A percentile compares a stretch with the other conserved stretches of the same genome.
phyloP scores from a whole-genome alignment of 169 alveolate species.

The Plasmodium gaboni region DNA sequence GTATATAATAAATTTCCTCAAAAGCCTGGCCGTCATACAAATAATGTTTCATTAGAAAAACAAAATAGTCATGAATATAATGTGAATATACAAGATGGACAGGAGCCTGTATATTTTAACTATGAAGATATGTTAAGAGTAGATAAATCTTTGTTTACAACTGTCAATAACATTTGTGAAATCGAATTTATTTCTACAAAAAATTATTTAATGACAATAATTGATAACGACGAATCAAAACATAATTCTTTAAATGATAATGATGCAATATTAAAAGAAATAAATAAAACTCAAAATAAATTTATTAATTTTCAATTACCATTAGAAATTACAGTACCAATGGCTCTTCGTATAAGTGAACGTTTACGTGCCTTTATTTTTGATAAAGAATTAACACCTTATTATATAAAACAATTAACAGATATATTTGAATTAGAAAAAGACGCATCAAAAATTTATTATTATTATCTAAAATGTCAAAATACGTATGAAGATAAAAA shows the following conservation, averaged over 20 bases:
- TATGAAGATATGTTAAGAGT: neutral
- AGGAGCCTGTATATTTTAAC: neutral
- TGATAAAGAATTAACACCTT: neutral
- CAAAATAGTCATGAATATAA: too few relatives aligned
- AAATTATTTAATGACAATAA: slow-evolving; percentile 11
- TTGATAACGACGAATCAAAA: slow-evolving; percentile 12
- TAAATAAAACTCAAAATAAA: slow-evolving; percentile 5
- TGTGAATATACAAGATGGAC: neutral
- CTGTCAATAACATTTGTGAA: neutral
- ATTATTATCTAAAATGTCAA: slow-evolving; percentile 4
- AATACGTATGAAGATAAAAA: slow-evolving; percentile 12
- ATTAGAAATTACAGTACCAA: slow-evolving; percentile 23
- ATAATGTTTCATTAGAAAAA: too few relatives aligned
- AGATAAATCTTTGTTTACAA: neutral
- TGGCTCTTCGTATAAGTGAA: slow-evolving; percentile 43
- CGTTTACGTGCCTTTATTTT: slow-evolving; percentile 18
- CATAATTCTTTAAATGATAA: slow-evolving; percentile 8
- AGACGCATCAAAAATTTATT: slow-evolving; percentile 18
- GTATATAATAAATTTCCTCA: too few relatives aligned
- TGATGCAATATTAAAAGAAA: slow-evolving; percentile 14
- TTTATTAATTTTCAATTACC: neutral
- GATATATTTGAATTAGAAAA: slow-evolving; percentile 1
- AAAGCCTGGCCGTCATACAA: too few relatives aligned
- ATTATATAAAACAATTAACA: neutral
- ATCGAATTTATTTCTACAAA: slow-evolving; percentile 23